Evolutionary conservation across 116 monocot genomes (phyloP), one percentile per base, ranked within the genome.

Genomic region (Dioscorea cayenensis): DNA sequence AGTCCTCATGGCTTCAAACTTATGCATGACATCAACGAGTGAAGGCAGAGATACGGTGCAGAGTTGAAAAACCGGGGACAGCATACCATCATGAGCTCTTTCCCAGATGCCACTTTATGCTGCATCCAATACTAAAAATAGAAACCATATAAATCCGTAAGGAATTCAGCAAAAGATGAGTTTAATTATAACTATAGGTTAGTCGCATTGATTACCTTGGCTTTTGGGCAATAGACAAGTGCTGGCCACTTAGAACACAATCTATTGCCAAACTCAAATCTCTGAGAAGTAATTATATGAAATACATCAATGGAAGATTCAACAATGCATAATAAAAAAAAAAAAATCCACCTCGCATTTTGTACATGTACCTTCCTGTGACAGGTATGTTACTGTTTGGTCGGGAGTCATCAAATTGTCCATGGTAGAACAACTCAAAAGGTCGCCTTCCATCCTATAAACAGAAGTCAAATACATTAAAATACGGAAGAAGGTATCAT

Each of bases 61-160:
- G 32, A 32, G 32, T 32, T 32, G 4, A 32, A 32, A 3, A 32
- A 32, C 32, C 32, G 3, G 32, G 32, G 32, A 32, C 4, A 3
- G 32, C 32, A 4, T 32, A 32, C 32, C 32, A 59, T 70, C 38
- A 71, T 20, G 20, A 6, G 36, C 25, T 76, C 37, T 75, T 72
- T 70, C 76, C 66, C 5, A 89, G 95, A 74, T 92, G 92, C 92
- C 92, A 95, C 72, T 95, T 95, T 73, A 95, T 95, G 80, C 89
- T 89, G 67, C 95, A 95, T 49, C 95, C 95, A 72, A 95, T 81
- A 84, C 95, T 95, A 67, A 48, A 61, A 38, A 17, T 21, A 65
- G 35, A 36, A 59, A 72, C n/a, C 21, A 17, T 29, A 3, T 55
- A 60, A 68, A 59, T 73, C 49, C 49, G 59, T 25, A 27, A 37